phyloP scores from a whole-genome alignment of 108 stramenopile species.

The Cylindrotheca closterium region DNA sequence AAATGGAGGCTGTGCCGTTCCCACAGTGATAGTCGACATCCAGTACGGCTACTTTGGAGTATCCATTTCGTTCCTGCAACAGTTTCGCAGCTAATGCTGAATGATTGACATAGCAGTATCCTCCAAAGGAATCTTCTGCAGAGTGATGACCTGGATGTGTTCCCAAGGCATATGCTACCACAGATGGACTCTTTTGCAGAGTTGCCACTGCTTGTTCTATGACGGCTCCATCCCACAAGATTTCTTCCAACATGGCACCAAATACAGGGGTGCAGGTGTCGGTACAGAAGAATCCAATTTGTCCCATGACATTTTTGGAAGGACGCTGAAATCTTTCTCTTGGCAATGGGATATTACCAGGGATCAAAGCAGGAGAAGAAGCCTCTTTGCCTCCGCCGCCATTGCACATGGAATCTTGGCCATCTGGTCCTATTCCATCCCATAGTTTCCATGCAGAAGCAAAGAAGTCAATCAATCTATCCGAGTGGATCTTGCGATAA shows the following conservation, averaged over 20 bases:
- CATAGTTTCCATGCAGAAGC: conserved; percentile 42
- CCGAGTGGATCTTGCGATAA: conserved; percentile 28
- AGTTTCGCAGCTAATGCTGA: conserved; percentile 56
- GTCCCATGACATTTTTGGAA: conserved; percentile 68
- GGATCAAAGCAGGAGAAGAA: conserved; percentile 28
- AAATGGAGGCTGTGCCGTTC: conserved; percentile 80
- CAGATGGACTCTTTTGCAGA: conserved; percentile 11
- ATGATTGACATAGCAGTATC: conserved; percentile 84
- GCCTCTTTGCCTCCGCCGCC: background rate
- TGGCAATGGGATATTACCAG: conserved; percentile 35
- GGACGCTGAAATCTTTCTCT: conserved; percentile 51
- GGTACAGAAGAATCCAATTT: conserved; percentile 77
- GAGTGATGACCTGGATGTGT: conserved; percentile 89
- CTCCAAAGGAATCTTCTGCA: conserved; percentile 69
- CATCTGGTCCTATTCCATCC: conserved; percentile 32
- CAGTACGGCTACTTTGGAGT: conserved; percentile 41
- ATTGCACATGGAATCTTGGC: conserved; percentile 25
- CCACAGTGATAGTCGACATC: conserved; percentile 78
- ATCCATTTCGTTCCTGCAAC: conserved; percentile 38
- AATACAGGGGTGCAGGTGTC: conserved; percentile 71
- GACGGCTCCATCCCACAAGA: conserved; percentile 53
- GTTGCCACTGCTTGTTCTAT: conserved; percentile 44
- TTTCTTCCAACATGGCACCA: conserved; percentile 44
- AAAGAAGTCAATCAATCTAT: conserved; percentile 39
- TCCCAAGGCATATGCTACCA: conserved; percentile 54